A percentile compares a stretch with the other conserved stretches of the same genome.
These are phyloP conservation scores for Malania oleifera DNA, from an alignment of 164 flowering plant genomes.

Conservation along the genomic window DNA sequence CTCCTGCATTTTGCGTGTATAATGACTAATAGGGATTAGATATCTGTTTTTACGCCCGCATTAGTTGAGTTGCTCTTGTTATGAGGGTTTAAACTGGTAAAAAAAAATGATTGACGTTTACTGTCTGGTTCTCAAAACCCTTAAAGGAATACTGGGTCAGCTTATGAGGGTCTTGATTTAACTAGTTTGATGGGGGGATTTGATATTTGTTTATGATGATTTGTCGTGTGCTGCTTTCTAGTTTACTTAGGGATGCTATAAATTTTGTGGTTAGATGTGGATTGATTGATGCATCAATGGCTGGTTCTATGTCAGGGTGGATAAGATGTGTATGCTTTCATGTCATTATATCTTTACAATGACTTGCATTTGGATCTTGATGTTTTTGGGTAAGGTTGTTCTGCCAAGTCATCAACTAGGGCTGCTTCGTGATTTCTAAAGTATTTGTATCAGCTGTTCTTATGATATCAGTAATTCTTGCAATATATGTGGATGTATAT, in stretches of 20 bases:
- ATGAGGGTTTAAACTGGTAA: background rate
- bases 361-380: no score
- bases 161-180: background rate
- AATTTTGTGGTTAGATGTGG: no score
- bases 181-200: background rate
- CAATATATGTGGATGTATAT: background rate
- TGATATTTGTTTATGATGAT: background rate
- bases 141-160: constrained; percentile 12
- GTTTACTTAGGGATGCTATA: no score
- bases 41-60: background rate
- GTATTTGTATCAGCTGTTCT: no score
- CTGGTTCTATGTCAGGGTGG: no score
- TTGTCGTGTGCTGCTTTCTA: no score
- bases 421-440: no score
- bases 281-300: no score
- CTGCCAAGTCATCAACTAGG: background rate
- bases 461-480: background rate
- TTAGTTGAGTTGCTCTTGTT: background rate
- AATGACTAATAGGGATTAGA: background rate
- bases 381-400: no score
- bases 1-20: background rate
- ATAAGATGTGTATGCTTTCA: no score
- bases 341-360: no score
- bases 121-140: constrained; percentile 15
- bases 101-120: background rate